A percentile compares a stretch with the other conserved stretches of the same genome.
phyloP scores from a whole-genome alignment of 352 stramenopile species.

The Pythium pectinolyticum region DNA sequence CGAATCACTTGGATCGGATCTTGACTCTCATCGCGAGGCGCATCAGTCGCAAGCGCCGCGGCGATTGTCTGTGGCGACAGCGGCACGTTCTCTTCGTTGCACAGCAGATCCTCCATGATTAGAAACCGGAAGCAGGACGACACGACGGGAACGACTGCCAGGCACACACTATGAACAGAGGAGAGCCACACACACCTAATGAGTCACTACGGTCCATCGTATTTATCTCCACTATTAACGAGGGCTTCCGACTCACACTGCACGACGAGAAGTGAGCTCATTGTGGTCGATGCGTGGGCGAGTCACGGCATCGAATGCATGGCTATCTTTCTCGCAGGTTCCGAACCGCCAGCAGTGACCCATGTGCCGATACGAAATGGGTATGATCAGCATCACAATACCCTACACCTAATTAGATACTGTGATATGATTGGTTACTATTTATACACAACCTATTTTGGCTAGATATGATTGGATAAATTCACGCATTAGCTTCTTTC shows the following conservation, averaged over 20 bases:
- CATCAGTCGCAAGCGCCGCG: background rate
- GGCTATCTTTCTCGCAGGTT: constrained; percentile 39
- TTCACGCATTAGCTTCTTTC: background rate
- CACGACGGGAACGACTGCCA: constrained; percentile 3
- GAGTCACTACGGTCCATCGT: background rate
- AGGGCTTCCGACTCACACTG: constrained; percentile 26
- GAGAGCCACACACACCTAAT: background rate
- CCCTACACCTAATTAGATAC: constrained; percentile 23
- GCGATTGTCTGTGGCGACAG: constrained; percentile 5
- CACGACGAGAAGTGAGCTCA: constrained; percentile 37
- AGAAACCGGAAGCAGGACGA: too few relatives aligned
- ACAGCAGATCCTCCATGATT: constrained; percentile 38
- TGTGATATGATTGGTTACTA: constrained; percentile 5
- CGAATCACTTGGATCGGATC: constrained; percentile 29
- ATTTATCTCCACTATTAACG: too few relatives aligned
- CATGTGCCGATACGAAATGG: constrained; percentile 20
- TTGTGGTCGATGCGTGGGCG: background rate
- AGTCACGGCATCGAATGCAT: constrained; percentile 34
- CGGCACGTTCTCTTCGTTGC: constrained; percentile 33
- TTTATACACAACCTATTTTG: constrained; percentile 3
- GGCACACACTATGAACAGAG: constrained; percentile 7
- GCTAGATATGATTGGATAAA: constrained; percentile 1
- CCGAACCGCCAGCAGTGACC: constrained; percentile 14
- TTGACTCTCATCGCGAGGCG: background rate
- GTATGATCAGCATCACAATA: constrained; percentile 4